Evolutionary conservation across 164 flowering plant genomes (phyloP), one percentile per base, ranked within the genome.

Genomic region (Pachysandra terminalis): DNA sequence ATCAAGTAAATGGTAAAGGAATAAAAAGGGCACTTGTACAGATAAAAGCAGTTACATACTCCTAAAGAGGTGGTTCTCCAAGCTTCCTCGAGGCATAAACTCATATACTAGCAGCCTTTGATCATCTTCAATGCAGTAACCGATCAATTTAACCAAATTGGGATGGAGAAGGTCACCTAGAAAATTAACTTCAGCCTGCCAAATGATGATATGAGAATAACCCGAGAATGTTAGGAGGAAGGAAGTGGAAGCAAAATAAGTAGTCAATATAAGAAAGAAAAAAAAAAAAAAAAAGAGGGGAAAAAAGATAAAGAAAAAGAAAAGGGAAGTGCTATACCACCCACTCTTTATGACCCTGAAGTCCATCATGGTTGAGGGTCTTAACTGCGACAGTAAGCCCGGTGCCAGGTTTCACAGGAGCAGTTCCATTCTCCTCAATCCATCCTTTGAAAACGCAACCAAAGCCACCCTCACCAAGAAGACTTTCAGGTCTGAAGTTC

Each of bases 321-420:
- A 56, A 24, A 19, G 19, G 19, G 54, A 41, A 51, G 66, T 19
- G 62, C 22, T 84, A 40, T 71, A 93, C 98, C 95, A 93, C 84
- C 98, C 98, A 93, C 77, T 93, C 98, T 82, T 89, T 93, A 75
- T 93, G 98, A 72, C 98, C 98, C 83, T 93, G 98, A 66, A 93
- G 96, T 32, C 96, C 96, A 82, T 93, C 98, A 71, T 90, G 98
- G 64, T 93, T 93, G 53, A 93, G 89, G 56, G 98, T 93, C 80
- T 93, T 93, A 61, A 93, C 98, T 49, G 98, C 98, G 74, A 93
- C 98, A 22, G 98, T 90, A 71, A 90, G 93, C 59, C 98, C 98
- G 22, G 96, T 93, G 48, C 98, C 98, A 59, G 98, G 96, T 81
- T 87, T 93, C 27, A 89, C 93, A 3, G 98, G 90, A 65, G 90